These are phyloP conservation scores for Taiozyma onychis DNA, from an alignment of 1,139 yeast genomes.

Conservation along the genomic window DNA sequence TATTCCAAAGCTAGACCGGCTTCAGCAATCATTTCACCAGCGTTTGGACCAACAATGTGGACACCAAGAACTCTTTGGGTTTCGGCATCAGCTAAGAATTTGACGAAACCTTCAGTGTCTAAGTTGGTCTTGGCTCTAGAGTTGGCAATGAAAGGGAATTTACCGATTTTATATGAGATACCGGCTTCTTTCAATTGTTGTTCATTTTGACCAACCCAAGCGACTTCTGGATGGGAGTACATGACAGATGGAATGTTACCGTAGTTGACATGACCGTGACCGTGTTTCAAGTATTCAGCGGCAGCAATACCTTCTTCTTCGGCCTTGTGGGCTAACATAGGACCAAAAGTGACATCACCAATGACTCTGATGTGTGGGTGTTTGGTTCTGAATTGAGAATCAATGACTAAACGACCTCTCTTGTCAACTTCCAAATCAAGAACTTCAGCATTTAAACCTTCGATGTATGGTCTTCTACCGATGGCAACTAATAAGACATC, in stretches of 20 bases:
- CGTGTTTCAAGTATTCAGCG: conserved; percentile 86
- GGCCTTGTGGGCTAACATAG: conserved; percentile 99
- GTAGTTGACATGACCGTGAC: conserved; percentile 98
- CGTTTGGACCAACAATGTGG: conserved; percentile 96
- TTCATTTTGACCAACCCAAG: conserved; percentile 98
- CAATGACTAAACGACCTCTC: conserved; percentile 90
- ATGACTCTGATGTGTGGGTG: conserved; percentile 91
- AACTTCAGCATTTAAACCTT: conserved; percentile 83
- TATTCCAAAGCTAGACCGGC: conserved; percentile 97
- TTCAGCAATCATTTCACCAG: conserved; percentile 99
- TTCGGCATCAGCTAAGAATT: conserved; percentile 93
- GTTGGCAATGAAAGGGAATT: conserved; percentile 98
- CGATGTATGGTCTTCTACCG: conserved; percentile 97
- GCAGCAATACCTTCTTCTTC: conserved; percentile 99
- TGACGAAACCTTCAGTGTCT: conserved; percentile 97
- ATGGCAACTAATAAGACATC: conserved; percentile 95
- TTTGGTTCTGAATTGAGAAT: conserved; percentile 89
- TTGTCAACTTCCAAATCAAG: conserved; percentile 87
- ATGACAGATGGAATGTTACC: conserved; percentile 96
- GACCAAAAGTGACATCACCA: conserved; percentile 98
- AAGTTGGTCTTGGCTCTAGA: conserved; percentile 98
- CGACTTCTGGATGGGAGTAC: conserved; percentile 99
- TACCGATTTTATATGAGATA: conserved; percentile 87
- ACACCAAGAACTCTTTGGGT: conserved; percentile 95
- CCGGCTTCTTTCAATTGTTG: conserved; percentile 94